These are phyloP conservation scores for Fusarium sp. DNA, from an alignment of 2,329 filamentous ascomycete species.

Conservation along the genomic window DNA sequence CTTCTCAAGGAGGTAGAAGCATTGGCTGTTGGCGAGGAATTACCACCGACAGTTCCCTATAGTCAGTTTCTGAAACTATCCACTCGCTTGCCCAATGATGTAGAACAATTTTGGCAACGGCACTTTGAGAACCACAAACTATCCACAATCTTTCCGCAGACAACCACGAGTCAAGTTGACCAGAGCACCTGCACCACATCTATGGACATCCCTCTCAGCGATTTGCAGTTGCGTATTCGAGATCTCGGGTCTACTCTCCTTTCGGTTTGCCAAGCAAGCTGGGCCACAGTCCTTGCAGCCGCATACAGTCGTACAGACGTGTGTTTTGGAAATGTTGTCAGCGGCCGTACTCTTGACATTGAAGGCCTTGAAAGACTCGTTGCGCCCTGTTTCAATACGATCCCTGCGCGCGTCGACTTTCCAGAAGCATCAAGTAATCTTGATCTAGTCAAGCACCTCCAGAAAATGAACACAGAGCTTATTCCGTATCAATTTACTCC, in stretches of 20 bases:
- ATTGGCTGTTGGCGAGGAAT: conserved; percentile 55
- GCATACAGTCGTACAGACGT: conserved; percentile 69
- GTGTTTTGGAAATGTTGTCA: conserved; percentile 89
- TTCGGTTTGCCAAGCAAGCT: conserved; percentile 75
- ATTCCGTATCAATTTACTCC: conserved; percentile 79
- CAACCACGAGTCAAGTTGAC: conserved; percentile 29
- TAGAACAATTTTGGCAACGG: conserved; percentile 72
- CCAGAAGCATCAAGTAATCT: conserved; percentile 58
- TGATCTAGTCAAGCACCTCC: conserved; percentile 68
- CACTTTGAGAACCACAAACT: conserved; percentile 62
- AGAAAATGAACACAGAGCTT: conserved; percentile 68
- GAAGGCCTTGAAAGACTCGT: conserved; percentile 75
- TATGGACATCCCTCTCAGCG: conserved; percentile 51
- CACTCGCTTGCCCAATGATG: conserved; percentile 55
- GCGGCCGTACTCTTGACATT: conserved; percentile 74
- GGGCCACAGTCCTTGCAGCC: conserved; percentile 71
- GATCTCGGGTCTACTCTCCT: conserved; percentile 69
- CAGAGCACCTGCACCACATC: conserved; percentile 44
- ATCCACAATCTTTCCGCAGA: conserved; percentile 39
- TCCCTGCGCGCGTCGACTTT: conserved; percentile 73
- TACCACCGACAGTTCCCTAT: conserved; percentile 65
- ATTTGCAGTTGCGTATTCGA: conserved; percentile 60
- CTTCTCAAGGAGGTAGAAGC: conserved; percentile 77
- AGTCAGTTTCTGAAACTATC: conserved; percentile 71
- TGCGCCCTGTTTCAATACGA: conserved; percentile 92